phyloP scores from a whole-genome alignment of 2,329 filamentous ascomycete genomes.

The Didymellaceae sp. region DNA sequence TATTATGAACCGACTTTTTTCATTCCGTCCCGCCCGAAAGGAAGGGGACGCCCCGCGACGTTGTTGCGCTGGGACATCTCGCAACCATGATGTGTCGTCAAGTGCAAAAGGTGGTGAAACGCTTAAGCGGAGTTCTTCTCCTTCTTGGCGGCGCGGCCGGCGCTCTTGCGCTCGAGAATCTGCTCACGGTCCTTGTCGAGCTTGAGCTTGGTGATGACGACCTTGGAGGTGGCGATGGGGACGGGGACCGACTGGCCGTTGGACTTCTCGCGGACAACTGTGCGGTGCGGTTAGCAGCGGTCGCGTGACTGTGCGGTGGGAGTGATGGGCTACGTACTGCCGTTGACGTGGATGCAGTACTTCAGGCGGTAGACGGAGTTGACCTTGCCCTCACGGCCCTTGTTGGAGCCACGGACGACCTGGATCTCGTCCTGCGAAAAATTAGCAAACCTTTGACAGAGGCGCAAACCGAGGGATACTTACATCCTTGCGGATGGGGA shows the following conservation, averaged over 20 bases:
- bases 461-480: conserved; percentile 43
- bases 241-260: conserved; percentile 95
- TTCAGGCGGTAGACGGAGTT: conserved; percentile 82
- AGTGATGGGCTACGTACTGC: conserved; percentile 51
- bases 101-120: conserved; percentile 35
- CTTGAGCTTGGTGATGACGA: conserved; percentile 99
- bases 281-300: conserved; percentile 28
- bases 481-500: conserved; percentile 91
- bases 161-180: conserved; percentile 85
- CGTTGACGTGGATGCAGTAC: conserved; percentile 97
- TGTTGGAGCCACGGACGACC: conserved; percentile 91
- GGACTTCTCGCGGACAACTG: conserved; percentile 92
- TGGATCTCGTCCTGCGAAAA: conserved; percentile 73
- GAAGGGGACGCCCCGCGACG: conserved; percentile 43
- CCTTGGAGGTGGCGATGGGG: conserved; percentile 94
- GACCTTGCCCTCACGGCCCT: conserved; percentile 98
- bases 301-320: conserved; percentile 1
- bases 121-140: conserved; percentile 67
- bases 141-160: conserved; percentile 75
- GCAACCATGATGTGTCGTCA: conserved; percentile 50
- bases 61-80: conserved; percentile 36
- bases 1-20: conserved; percentile 45
- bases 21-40: conserved; percentile 48
- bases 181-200: conserved; percentile 92
- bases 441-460: conserved; percentile 35